These are phyloP conservation scores for Syncephalis fuscata DNA, from an alignment of 371 early-diverging fungal genomes.

Conservation along the genomic window DNA sequence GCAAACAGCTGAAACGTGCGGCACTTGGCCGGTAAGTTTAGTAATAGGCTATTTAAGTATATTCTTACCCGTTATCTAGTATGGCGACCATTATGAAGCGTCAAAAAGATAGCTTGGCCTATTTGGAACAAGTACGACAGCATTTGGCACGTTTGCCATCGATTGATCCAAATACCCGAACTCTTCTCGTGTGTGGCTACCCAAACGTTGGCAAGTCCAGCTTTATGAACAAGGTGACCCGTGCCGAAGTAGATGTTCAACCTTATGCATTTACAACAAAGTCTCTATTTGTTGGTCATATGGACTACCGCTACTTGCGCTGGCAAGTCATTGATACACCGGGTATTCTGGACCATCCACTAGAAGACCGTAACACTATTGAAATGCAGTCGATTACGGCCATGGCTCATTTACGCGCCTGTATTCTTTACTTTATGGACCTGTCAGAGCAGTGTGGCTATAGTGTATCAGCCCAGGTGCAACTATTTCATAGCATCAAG, in stretches of 20 bases:
- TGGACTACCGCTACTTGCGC: constrained; percentile 99
- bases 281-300: constrained; percentile 99
- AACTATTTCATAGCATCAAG: constrained; percentile 90
- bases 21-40: constrained; percentile 68
- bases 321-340: constrained; percentile 99
- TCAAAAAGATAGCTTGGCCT: constrained; percentile 95
- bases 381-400: constrained; percentile 99
- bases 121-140: constrained; percentile 99
- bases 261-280: constrained; percentile 99
- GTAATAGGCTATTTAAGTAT: background rate
- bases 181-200: constrained; percentile 98
- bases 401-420: constrained; percentile 96
- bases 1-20: constrained; percentile 99
- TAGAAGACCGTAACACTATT: constrained; percentile 99
- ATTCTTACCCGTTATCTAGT: constrained; percentile 14
- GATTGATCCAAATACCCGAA: constrained; percentile 98
- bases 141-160: constrained; percentile 95
- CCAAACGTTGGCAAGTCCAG: constrained; percentile 99
- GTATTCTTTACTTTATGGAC: constrained; percentile 98
- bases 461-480: constrained; percentile 85
- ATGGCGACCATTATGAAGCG: constrained; percentile 99
- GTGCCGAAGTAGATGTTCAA: constrained; percentile 99
- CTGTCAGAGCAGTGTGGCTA: constrained; percentile 99
- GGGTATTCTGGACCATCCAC: constrained; percentile 98
- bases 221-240: constrained; percentile 99